Percentiles rank a stretch among this genome's conserved stretches.
These are phyloP conservation scores for Kingdonia uniflora DNA, from an alignment of 164 flowering plant genomes.

Conservation along the genomic window DNA sequence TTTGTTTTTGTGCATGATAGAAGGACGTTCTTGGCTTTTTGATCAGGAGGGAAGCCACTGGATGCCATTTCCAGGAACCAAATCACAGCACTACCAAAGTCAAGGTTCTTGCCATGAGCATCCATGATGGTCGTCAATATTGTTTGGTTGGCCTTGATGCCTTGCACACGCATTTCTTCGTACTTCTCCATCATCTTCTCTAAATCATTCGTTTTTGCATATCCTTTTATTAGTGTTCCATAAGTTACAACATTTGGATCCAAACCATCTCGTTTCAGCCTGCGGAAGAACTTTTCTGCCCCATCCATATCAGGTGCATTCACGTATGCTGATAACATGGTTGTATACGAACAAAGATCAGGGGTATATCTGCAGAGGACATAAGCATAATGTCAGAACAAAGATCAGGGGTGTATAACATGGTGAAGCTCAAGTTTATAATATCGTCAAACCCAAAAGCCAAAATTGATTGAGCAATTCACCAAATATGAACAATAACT, in stretches of 20 bases:
- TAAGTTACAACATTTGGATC: constrained; percentile 67
- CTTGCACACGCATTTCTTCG: constrained; percentile 53
- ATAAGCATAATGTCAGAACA: no score
- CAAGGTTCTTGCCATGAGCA: constrained; percentile 71
- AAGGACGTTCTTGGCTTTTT: constrained; percentile 85
- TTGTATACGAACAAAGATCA: constrained; percentile 82
- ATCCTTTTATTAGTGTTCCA: constrained; percentile 87
- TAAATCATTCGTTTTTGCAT: constrained; percentile 54
- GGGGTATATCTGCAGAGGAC: constrained; percentile 50
- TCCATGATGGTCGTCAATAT: constrained; percentile 90
- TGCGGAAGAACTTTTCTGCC: constrained; percentile 72
- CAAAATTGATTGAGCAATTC: no score
- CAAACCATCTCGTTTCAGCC: constrained; percentile 62
- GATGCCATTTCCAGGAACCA: constrained; percentile 89
- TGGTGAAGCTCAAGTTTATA: no score
- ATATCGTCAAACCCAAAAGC: neutral
- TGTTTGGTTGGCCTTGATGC: constrained; percentile 59
- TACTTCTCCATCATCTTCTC: constrained; percentile 83
- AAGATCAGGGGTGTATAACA: no score
- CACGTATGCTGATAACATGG: constrained; percentile 83
- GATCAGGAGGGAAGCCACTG: constrained; percentile 58
- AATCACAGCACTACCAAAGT: constrained; percentile 63
- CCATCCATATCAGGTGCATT: constrained; percentile 96
- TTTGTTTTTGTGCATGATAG: constrained; percentile 61
- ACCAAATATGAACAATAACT: no score